A percentile compares a stretch with the other conserved stretches of the same genome.
Conservation (phyloP, 306 rosid genomes). For the Medicago arabica region DNA sequence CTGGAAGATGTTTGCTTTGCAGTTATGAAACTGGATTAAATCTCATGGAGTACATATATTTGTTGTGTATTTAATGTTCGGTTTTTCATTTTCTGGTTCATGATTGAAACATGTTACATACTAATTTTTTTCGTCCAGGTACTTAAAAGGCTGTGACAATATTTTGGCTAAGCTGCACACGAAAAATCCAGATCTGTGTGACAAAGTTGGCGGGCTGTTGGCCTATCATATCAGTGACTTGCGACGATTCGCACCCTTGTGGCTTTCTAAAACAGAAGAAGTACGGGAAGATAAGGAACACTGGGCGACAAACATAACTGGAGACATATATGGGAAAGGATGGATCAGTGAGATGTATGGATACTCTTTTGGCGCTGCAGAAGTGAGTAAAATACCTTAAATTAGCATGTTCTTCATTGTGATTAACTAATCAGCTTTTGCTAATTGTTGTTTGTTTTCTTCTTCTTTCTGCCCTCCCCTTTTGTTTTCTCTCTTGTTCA, state of each 20-base stretch:
- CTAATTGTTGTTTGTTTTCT: constrained; percentile 34
- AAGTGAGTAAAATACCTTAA: constrained; percentile 59
- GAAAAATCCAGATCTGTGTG: constrained; percentile 86
- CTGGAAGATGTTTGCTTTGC: constrained; percentile 5
- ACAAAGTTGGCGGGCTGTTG: constrained; percentile 97
- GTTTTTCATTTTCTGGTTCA: constrained; percentile 25
- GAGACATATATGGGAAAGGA: constrained; percentile 87
- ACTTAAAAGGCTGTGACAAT: constrained; percentile 91
- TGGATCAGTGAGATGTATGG: constrained; percentile 99
- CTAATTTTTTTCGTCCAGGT: constrained; percentile 57
- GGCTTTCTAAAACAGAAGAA: constrained; percentile 99
- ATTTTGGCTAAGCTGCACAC: constrained; percentile 88
- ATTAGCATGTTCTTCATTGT: constrained; percentile 16
- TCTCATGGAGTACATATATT: constrained; percentile 19
- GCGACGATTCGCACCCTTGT: constrained; percentile 87
- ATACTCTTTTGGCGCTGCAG: constrained; percentile 98
- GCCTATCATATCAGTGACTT: constrained; percentile 95
- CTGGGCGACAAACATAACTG: constrained; percentile 92
- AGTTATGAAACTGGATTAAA: constrained; percentile 39
- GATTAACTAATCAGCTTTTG: constrained; percentile 22
- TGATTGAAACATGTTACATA: constrained; percentile 38
- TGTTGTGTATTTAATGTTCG: neutral
- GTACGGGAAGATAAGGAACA: constrained; percentile 92
- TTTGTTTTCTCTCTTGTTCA: constrained; percentile 34
- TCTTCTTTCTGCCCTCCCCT: neutral